Base-by-base conservation (phyloP, 805 yeast genomes). In the Komagataella pseudopastoris region DNA sequence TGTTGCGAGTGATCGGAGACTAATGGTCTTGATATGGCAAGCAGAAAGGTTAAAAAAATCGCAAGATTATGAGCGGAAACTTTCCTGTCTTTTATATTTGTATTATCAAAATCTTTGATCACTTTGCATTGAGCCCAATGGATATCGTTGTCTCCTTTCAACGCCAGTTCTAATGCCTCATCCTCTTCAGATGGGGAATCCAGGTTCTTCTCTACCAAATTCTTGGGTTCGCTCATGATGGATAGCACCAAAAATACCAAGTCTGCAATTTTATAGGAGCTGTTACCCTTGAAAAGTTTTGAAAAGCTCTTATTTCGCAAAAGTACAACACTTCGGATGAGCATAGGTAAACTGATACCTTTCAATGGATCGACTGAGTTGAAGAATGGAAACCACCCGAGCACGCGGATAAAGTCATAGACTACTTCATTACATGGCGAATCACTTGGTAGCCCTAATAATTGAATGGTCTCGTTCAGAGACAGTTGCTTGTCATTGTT, bases 11-110 rank as follows among this genome's bases (percentile, higher is more conserved):
- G 61, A 7, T 50, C 48, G 1, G 55, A 57, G 2, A 60, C 44
- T 3, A 58, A 23, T 5, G 71, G 56, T 7, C 77, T 68, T 1
- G 71, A 63, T 2, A 79, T 58, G 0, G 76, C 55, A 36, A 85
- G 65, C 18, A 76, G 53, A 53, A 83, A 74, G 0, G 83, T 68
- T 8, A 83, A 50, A 2, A 84, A 48, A 4, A 67, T 67, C 3
- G 68, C 63, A 36, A 83, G 53, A 5, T 69, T 71, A 0, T 58
- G 50, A 0, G 77, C 79, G 0, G 72, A 58, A 0, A 83, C 50
- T 48, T 48, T 24, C n/a, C 50, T 43, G 24, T 53, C 55, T 20
- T 51, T 53, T 30, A 30, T 30, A 30, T 30, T 30, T 30, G 39
- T 30, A 30, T 30, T 30, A 10, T 30, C 39, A 10, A 30, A 30